A percentile compares a stretch with the other conserved stretches of the same genome.
Conservation (phyloP, 2,329 filamentous ascomycete species). For the Sporothrix brasiliensis region DNA sequence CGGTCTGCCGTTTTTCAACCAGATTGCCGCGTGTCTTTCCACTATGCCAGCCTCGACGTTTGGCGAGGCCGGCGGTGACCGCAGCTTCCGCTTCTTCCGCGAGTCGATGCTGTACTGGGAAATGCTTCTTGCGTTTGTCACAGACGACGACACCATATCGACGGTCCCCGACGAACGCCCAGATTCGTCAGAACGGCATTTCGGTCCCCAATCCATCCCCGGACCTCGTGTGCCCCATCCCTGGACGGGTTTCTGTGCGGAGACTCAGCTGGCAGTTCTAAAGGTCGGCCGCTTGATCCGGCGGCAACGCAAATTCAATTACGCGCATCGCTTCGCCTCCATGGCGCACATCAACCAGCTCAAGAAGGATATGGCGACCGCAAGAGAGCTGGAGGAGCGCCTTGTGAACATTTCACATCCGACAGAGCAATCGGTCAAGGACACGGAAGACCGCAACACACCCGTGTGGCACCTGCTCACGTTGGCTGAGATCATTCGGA, state of each 20-base stretch:
- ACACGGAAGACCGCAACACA: constrained; percentile 56
- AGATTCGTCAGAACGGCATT: background rate
- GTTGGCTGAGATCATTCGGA: constrained; percentile 57
- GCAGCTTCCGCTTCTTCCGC: constrained; percentile 51
- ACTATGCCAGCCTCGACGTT: constrained; percentile 34
- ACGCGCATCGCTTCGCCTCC: constrained; percentile 44
- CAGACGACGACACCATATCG: constrained; percentile 46
- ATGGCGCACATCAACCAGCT: constrained; percentile 38
- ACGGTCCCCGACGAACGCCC: constrained; percentile 40
- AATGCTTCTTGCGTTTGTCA: constrained; percentile 60
- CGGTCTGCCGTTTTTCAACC: constrained; percentile 56
- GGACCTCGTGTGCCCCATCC: constrained; percentile 47
- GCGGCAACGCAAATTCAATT: constrained; percentile 42
- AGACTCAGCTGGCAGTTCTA: constrained; percentile 50
- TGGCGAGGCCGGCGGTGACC: constrained; percentile 48
- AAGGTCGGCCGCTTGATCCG: constrained; percentile 51
- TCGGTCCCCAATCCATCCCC: constrained; percentile 27
- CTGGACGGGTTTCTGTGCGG: constrained; percentile 53
- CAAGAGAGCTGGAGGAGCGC: constrained; percentile 50
- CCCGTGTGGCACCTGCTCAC: constrained; percentile 56
- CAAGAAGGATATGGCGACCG: constrained; percentile 44
- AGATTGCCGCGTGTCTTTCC: constrained; percentile 48
- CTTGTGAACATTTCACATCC: constrained; percentile 53
- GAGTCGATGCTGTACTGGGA: constrained; percentile 62
- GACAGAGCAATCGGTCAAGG: constrained; percentile 50